Base-by-base conservation (phyloP, 495 filamentous ascomycete genomes). In the Podospora sp. region DNA sequence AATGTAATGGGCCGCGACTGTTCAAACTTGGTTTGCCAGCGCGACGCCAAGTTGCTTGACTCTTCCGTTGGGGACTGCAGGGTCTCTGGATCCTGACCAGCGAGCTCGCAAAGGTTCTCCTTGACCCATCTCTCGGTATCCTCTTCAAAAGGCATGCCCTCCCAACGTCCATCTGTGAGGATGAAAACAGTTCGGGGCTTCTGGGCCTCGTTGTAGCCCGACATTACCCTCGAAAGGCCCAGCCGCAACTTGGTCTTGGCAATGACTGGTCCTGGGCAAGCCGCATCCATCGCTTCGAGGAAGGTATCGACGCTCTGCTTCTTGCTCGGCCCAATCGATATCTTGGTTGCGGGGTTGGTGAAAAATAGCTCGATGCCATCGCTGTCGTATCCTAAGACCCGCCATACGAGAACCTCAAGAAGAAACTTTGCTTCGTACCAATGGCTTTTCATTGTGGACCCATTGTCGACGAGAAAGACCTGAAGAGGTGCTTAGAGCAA, bases 161-260 rank as follows among this genome's bases (percentile, higher is more conserved):
- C 63, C 75, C 75, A 79, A 3, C 65, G 8, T 5, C 75, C 75
- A 64, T 79, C 77, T 11, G 77, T 79, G 1, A 79, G 65, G 20
- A 77, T 63, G 24, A 79, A 67, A 11, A 79, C 26, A 1, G 77
- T 79, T 49, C 49, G 58, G 33, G n/a, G 3, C 26, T 26, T 63
- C 49, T 65, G 20, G 21, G 55, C 16, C 20, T 36, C 50, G 27
- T 35, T 46, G 25, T 40, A 57, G 29, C 22, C 21, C 6, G 33
- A 25, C 29, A 65, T 59, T 4, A 65, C 59, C 25, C 59, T 52
- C 8, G n/a, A 11, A 21, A 65, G 35, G 14, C n/a, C 49, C 0
- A 53, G 21, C 21, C 27, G 20, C 7, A 65, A 21, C 9, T 50
- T 60, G 27, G 63, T 65, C 53, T 50, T 53, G 20, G 46, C 24